Conservation (phyloP, 2,329 filamentous ascomycete species). For the Cladosporium cucumerinum region DNA sequence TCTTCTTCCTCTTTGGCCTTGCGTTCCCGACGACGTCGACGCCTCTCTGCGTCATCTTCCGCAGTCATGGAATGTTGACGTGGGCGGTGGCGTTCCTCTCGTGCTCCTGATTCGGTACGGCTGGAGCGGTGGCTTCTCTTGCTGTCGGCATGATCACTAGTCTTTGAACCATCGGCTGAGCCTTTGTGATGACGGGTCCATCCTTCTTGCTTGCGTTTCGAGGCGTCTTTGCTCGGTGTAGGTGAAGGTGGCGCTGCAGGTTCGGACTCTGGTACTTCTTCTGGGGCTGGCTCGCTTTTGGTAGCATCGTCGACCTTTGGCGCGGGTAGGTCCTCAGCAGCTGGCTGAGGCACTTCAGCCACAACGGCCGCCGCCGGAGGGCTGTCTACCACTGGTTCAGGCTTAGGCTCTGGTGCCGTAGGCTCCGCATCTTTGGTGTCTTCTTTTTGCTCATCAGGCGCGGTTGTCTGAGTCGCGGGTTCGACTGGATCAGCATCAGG, state of each 20-base stretch:
- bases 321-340: background rate
- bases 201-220: constrained; percentile 1
- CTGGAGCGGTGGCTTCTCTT: constrained; percentile 2
- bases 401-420: background rate
- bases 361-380: background rate
- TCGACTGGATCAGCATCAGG: background rate
- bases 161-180: background rate
- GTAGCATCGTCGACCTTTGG: background rate
- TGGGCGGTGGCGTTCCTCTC: constrained; percentile 1
- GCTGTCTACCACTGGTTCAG: background rate
- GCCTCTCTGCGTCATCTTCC: constrained; percentile 14
- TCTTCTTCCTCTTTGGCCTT: constrained; percentile 9
- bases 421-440: background rate
- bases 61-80: constrained; percentile 5
- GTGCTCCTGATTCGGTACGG: background rate
- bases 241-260: constrained; percentile 9
- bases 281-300: background rate
- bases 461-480: background rate
- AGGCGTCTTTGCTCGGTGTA: constrained; percentile 4
- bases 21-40: background rate
- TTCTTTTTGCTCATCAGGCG: background rate
- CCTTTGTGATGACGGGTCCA: constrained; percentile 6
- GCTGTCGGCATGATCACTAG: background rate
- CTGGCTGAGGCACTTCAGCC: background rate
- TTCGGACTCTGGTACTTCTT: background rate